These are phyloP conservation scores for Roridomyces roridus DNA, from an alignment of 768 basidiomycete genomes.

Conservation along the genomic window DNA sequence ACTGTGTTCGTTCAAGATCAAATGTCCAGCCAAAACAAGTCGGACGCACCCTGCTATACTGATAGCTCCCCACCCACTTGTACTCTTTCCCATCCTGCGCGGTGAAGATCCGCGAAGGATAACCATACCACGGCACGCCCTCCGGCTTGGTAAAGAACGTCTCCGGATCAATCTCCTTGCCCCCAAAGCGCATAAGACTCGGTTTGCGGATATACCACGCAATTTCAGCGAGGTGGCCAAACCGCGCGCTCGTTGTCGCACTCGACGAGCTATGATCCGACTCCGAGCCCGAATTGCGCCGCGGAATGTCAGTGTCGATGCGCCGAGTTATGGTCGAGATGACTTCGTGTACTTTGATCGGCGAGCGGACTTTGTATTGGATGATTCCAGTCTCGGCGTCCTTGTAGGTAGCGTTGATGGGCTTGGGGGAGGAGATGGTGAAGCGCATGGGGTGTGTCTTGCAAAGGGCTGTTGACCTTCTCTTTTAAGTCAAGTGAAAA, in stretches of 20 bases:
- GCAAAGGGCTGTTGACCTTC: no score
- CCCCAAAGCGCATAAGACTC: slow-evolving; percentile 9
- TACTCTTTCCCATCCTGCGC: slow-evolving; percentile 19
- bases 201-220: slow-evolving; percentile 3
- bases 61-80: neutral
- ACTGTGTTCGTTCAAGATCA: neutral
- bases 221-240: slow-evolving; percentile 8
- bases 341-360: slow-evolving; percentile 10
- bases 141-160: slow-evolving; percentile 11
- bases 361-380: slow-evolving; percentile 17
- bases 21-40: neutral
- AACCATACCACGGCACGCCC: neutral
- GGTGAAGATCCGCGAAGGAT: slow-evolving; percentile 2
- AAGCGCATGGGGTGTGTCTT: no score
- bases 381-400: slow-evolving; percentile 2
- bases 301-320: slow-evolving; percentile 18
- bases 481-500: no score
- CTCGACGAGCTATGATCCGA: neutral
- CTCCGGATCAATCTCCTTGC: slow-evolving; percentile 4
- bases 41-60: neutral
- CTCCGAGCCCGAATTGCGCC: slow-evolving; percentile 1
- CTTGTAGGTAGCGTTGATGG: slow-evolving; percentile 13
- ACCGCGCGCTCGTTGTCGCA: neutral
- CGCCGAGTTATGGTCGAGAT: slow-evolving; percentile 13
- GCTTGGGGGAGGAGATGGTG: slow-evolving; percentile 9